Percentiles rank a stretch among this genome's conserved stretches.
Evolutionary conservation across 768 basidiomycete species (phyloP).

Genomic region (Lactifluus piperatus): DNA sequence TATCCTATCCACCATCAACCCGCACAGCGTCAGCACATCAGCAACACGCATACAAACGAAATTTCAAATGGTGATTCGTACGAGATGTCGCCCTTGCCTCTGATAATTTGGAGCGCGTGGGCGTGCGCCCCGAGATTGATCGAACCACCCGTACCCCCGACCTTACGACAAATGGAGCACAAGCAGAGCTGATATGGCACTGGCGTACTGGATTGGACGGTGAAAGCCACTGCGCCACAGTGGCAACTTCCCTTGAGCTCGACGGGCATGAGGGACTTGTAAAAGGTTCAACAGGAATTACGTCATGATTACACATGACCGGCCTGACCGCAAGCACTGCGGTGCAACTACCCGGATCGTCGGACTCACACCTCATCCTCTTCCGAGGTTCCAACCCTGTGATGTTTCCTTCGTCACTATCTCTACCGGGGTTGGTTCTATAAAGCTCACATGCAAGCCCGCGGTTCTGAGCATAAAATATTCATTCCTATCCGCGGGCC

Average conservation of each 20-base stretch:
- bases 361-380: too few relatives aligned
- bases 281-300: too few relatives aligned
- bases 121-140: slow-evolving; percentile 55
- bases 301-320: too few relatives aligned
- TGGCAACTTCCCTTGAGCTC: slow-evolving; percentile 37
- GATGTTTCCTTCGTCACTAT: too few relatives aligned
- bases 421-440: too few relatives aligned
- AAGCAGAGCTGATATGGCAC: slow-evolving; percentile 61
- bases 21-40: background rate
- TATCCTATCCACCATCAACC: slow-evolving; percentile 30
- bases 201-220: slow-evolving; percentile 40
- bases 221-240: slow-evolving; percentile 30
- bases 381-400: too few relatives aligned
- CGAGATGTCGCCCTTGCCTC: slow-evolving; percentile 49
- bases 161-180: slow-evolving; percentile 66
- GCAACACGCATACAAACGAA: background rate
- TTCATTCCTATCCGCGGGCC: too few relatives aligned
- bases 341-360: too few relatives aligned
- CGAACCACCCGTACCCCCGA: slow-evolving; percentile 55
- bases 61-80: slow-evolving; percentile 20
- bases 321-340: too few relatives aligned
- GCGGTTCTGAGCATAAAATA: too few relatives aligned
- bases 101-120: slow-evolving; percentile 39
- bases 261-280: slow-evolving; percentile 38
- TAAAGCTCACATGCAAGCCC: too few relatives aligned